These are phyloP conservation scores for Persicaria maculosa DNA, from an alignment of 148 eudicot species.

Conservation along the genomic window DNA sequence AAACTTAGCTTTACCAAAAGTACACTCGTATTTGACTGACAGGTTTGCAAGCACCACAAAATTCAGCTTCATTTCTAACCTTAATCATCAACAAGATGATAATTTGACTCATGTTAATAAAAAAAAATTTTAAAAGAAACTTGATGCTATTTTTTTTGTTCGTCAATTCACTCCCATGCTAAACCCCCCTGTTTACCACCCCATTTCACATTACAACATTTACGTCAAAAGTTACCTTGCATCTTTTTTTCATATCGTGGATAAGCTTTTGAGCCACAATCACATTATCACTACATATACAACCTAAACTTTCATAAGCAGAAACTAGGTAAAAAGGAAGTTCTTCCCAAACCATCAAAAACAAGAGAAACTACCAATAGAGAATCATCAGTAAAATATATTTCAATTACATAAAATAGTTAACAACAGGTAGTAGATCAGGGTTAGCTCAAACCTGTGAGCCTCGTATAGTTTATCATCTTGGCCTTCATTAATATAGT, in stretches of 20 bases:
- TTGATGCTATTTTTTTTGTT: neutral
- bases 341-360: neutral
- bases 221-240: neutral
- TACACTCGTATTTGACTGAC: neutral
- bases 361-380: neutral
- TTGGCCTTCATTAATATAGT: slow-evolving; percentile 89
- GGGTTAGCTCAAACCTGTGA: slow-evolving; percentile 60
- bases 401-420: neutral
- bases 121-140: neutral
- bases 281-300: neutral
- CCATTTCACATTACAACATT: neutral
- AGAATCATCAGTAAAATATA: neutral
- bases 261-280: neutral
- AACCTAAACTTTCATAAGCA: neutral
- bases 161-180: neutral
- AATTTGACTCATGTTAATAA: neutral
- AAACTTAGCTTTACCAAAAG: neutral
- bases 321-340: neutral
- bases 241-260: neutral
- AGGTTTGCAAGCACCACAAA: neutral
- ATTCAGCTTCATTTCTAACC: neutral
- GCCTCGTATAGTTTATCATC: slow-evolving; percentile 81
- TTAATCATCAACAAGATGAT: neutral
- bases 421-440: slow-evolving; percentile 1
- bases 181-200: neutral